phyloP scores from a whole-genome alignment of 441 rosid species.

The Raphanus hybrid region DNA sequence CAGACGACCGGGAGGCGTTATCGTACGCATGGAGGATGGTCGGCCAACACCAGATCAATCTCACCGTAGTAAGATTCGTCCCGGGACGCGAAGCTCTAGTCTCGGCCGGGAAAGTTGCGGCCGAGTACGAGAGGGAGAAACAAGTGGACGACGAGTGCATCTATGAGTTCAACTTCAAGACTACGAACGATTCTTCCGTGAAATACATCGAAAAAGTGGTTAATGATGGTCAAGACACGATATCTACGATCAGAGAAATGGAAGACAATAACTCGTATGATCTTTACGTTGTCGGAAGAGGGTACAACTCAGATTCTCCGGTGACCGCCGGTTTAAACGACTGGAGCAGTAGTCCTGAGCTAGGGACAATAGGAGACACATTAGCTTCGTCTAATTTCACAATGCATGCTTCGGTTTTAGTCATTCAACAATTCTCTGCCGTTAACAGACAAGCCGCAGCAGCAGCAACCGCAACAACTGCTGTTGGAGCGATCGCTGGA shows the following conservation, averaged over 20 bases:
- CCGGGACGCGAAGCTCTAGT: constrained; percentile 16
- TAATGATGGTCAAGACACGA: constrained; percentile 39
- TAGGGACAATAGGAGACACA: constrained; percentile 42
- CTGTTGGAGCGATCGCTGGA: constrained; percentile 1
- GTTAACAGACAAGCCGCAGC: constrained; percentile 23
- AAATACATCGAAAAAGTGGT: constrained; percentile 40
- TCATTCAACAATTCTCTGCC: constrained; percentile 42
- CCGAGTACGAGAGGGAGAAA: constrained; percentile 36
- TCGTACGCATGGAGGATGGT: constrained; percentile 63
- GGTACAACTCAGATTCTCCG: constrained; percentile 33
- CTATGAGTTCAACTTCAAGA: constrained; percentile 44
- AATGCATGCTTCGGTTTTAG: constrained; percentile 39
- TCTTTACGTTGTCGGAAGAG: constrained; percentile 49
- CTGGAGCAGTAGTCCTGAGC: constrained; percentile 42
- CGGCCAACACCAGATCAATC: constrained; percentile 36
- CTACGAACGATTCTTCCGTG: constrained; percentile 35
- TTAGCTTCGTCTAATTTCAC: constrained; percentile 34
- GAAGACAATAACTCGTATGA: constrained; percentile 31
- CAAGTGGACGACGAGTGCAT: constrained; percentile 43
- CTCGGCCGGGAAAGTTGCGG: constrained; percentile 16
- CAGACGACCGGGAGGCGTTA: constrained; percentile 64
- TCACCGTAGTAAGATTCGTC: constrained; percentile 51
- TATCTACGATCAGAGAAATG: constrained; percentile 36
- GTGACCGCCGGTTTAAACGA: constrained; percentile 36
- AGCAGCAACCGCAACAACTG: constrained; percentile 14